Evolutionary conservation across 2,329 filamentous ascomycete genomes (phyloP), one percentile per base, ranked within the genome.

Genomic region (Fusarium anguioides): DNA sequence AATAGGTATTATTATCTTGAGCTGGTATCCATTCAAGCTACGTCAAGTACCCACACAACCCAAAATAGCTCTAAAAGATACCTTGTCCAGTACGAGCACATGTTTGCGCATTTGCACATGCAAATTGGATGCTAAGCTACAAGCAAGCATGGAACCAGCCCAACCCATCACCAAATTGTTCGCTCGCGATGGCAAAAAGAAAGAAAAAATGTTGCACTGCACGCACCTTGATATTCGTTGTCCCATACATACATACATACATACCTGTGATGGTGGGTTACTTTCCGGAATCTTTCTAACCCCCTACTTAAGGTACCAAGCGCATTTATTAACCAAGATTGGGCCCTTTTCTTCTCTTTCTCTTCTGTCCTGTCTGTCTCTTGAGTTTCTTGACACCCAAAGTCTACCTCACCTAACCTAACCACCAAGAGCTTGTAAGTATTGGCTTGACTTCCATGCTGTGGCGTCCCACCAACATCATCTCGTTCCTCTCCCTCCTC

Each of bases 401-500:
- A 27, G 23, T 42, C 11, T n/a, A n/a, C n/a, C n/a, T n/a, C n/a
- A n/a, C n/a, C n/a, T n/a, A n/a, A n/a, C n/a, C n/a, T 41, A 51
- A 24, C 24, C 41, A 24, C n/a, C 42, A 48, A 50, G 26, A 49
- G 18, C 33, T 33, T 49, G 46, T 52, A 50, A 49, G 48, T 54
- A 61, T 46, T 46, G 50, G 41, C 40, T 60, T 55, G 51, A 37
- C 57, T 55, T 50, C 45, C 60, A 54, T 40, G 20, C 45, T 71
- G 70, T 71, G 70, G 70, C 70, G 70, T 72, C 59, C 65, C 69
- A 67, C 62, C 69, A 68, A 64, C 55, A 51, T n/a, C 33, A 33
- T 50, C 39, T 60, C 21, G 14, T 12, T 55, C 21, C 20, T 61
- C 50, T 62, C 56, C 58, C 36, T 29, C 27, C 48, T 62, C 57